Evolutionary conservation across 441 rosid species (phyloP), one percentile per base, ranked within the genome.

Genomic region (Brassica balearica): DNA sequence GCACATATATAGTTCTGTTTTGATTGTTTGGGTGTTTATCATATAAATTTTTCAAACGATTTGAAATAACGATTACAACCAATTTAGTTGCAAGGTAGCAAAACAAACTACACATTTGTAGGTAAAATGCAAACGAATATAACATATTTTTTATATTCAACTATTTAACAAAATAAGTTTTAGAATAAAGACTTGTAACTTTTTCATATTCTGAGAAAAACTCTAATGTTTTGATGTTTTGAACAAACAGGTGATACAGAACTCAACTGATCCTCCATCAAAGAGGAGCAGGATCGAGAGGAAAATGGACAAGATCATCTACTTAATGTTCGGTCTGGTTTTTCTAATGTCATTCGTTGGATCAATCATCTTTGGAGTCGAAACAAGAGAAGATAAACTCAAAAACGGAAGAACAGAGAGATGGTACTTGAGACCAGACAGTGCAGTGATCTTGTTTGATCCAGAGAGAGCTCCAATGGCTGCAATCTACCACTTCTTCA

Each of bases 381-480:
- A 76, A 81, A 89, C 93, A 8, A 69, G 80, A 75, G 75, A 83
- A 8, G 93, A 89, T 68, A 32, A 83, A 64, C 27, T 80, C 59
- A 74, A 68, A 48, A 81, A 79, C 60, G 89, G 85, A 63, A 83
- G 53, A 82, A 85, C 86, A 82, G 83, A 84, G 79, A 77, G 92
- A 78, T 89, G 93, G 93, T 89, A 89, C 80, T 87, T 89, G 58
- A 74, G 82, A 53, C 93, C 93, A 29, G 87, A 87, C 69, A 19
- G 8, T 15, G 19, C 91, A 8, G 41, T 56, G 10, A 76, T 78
- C 68, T 85, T 81, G 69, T 87, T 83, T 56, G 88, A 87, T 73
- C 90, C 91, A 14, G 8, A 84, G 5, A 71, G n/a, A 48, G 89
- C 87, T 6, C 73, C 87, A 11, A 17, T 25, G 68, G 93, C 91